Evolutionary conservation across 768 basidiomycete species (phyloP), one percentile per base, ranked within the genome.

Genomic region (Lactarius quietus): DNA sequence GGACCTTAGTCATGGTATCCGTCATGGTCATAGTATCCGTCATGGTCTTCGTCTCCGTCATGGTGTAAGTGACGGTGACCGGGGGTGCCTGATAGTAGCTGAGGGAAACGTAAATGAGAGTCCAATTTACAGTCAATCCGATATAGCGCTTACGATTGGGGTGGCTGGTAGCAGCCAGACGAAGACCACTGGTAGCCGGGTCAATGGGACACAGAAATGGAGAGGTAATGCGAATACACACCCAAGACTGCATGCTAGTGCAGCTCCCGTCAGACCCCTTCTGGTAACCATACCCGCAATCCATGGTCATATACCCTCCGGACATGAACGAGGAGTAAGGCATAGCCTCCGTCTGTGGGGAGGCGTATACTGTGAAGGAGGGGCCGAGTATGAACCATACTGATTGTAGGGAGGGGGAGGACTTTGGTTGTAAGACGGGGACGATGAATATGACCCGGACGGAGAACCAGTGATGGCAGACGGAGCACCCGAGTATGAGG

Each of bases 221-320:
- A 8, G 17, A 55, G 28, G 6, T 33, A n/a, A 51, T 58, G n/a
- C 39, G 15, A 29, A 60, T 7, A 78, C 81, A 66, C 70, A 88
- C 87, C 88, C 89, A 90, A 59, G 81, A 80, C 73, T 83, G 73
- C 29, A 77, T 69, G 15, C 29, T 53, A 26, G 74, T 65, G 74
- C 89, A 90, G 56, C 77, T 79, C 38, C 86, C 86, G 72, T 87
- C 81, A 12, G 73, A 76, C 62, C 73, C 74, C 76, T 87, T 88
- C 56, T 74, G 70, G 71, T 86, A 86, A 29, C 88, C 89, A 72
- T 91, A 91, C 58, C 89, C 89, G 72, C 89, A 91, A 68, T 81
- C 75, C 74, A 90, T 75, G 73, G 79, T 82, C 73, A 80, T 78
- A 76, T 90, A 91, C 31, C 88, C 89, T 62, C 87, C 89, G 38